Conservation (phyloP, 495 filamentous ascomycete species). For the Trichocladium uniseriatum region DNA sequence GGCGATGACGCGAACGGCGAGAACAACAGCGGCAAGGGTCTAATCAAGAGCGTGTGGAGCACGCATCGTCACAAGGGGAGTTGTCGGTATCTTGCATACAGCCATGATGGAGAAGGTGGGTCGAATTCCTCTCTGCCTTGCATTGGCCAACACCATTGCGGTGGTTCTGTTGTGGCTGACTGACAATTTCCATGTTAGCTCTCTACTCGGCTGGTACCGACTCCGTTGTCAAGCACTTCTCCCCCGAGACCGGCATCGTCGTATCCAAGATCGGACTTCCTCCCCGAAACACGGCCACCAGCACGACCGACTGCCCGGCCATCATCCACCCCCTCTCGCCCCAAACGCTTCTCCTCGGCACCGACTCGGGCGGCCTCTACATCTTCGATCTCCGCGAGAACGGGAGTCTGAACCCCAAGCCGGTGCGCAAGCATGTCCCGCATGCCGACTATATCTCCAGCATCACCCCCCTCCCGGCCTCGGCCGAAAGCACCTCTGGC, state of each 20-base stretch:
- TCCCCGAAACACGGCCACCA: slow-evolving; percentile 27
- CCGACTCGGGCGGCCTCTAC: slow-evolving; percentile 81
- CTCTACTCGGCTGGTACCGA: slow-evolving; percentile 89
- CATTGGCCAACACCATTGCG: not conserved
- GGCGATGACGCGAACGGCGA: slow-evolving; percentile 40
- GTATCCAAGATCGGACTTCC: slow-evolving; percentile 65
- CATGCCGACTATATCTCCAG: slow-evolving; percentile 93
- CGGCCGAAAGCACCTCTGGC: slow-evolving; percentile 66
- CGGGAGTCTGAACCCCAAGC: slow-evolving; percentile 48
- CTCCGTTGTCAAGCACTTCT: slow-evolving; percentile 79
- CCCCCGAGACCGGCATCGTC: slow-evolving; percentile 69
- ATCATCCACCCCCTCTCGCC: slow-evolving; percentile 72
- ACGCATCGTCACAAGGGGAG: slow-evolving; percentile 88
- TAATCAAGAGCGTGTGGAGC: slow-evolving; percentile 77
- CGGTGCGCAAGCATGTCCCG: slow-evolving; percentile 69
- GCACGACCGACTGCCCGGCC: slow-evolving; percentile 55
- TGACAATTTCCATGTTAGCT: slow-evolving; percentile 28
- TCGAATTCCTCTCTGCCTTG: not conserved
- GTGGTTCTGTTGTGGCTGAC: not conserved
- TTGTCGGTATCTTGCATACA: slow-evolving; percentile 70
- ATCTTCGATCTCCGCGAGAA: slow-evolving; percentile 80
- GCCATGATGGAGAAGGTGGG: slow-evolving; percentile 57
- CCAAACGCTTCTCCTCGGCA: slow-evolving; percentile 80
- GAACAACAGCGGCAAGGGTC: slow-evolving; percentile 54
- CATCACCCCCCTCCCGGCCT: slow-evolving; percentile 72